Conservation (phyloP, 1,139 yeast genomes). For the Scheffersomyces stambukii region DNA sequence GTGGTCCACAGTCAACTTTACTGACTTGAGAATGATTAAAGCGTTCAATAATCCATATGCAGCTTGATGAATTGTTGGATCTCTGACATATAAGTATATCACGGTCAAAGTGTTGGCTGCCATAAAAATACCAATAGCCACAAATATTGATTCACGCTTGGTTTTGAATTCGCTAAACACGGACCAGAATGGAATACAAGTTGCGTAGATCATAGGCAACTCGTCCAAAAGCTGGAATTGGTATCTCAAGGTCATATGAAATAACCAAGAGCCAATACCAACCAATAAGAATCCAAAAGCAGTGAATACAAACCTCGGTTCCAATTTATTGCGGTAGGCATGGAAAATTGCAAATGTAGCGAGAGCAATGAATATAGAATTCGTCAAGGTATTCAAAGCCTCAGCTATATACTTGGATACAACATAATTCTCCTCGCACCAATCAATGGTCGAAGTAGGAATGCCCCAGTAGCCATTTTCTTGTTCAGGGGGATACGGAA, state of each 20-base stretch:
- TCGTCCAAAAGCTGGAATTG: slow-evolving; percentile 91
- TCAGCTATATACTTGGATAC: slow-evolving; percentile 86
- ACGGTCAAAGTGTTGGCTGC: slow-evolving; percentile 55
- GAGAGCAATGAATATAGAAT: slow-evolving; percentile 61
- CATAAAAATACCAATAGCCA: slow-evolving; percentile 54
- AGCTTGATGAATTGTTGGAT: slow-evolving; percentile 86
- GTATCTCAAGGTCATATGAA: slow-evolving; percentile 91
- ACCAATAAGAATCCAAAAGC: slow-evolving; percentile 81
- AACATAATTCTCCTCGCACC: slow-evolving; percentile 96
- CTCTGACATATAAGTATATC: slow-evolving; percentile 62
- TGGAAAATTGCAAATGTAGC: slow-evolving; percentile 66
- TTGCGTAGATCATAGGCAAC: slow-evolving; percentile 96
- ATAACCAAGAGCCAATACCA: slow-evolving; percentile 91
- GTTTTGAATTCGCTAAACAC: slow-evolving; percentile 65
- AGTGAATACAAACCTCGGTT: slow-evolving; percentile 63
- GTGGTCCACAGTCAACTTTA: slow-evolving; percentile 43
- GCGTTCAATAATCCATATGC: slow-evolving; percentile 67
- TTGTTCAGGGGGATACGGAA: slow-evolving; percentile 44
- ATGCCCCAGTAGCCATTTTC: slow-evolving; percentile 43
- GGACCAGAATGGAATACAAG: slow-evolving; percentile 92
- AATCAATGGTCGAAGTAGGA: slow-evolving; percentile 76
- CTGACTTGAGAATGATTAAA: slow-evolving; percentile 56
- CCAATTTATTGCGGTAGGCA: slow-evolving; percentile 57
- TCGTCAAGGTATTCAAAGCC: slow-evolving; percentile 77
- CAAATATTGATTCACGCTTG: slow-evolving; percentile 31